These are phyloP conservation scores for Taiozyma sp. DNA, from an alignment of 1,139 yeast species.

Conservation along the genomic window DNA sequence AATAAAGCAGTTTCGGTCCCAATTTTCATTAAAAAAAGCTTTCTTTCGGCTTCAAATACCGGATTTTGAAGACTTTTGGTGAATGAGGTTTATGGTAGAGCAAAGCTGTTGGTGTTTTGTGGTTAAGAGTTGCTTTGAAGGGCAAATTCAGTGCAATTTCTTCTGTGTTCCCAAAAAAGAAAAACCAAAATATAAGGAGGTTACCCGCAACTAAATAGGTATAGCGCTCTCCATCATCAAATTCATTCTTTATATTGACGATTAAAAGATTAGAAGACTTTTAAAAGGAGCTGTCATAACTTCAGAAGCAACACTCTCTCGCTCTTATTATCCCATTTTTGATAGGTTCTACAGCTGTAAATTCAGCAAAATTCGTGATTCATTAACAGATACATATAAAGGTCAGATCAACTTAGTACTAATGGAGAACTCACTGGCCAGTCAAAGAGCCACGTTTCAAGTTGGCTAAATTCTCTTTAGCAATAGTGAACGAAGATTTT, in stretches of 20 bases:
- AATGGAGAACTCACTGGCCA: background rate
- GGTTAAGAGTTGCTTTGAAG: background rate
- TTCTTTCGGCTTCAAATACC: background rate
- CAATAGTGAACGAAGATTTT: slow-evolving; percentile 13
- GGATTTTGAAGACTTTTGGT: background rate
- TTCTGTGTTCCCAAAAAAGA: background rate
- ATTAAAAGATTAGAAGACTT: too few species aligned
- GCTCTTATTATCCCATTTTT: too few species aligned
- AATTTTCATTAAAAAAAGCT: background rate
- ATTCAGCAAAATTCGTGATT: background rate
- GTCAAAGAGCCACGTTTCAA: slow-evolving; percentile 1
- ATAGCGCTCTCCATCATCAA: too few species aligned
- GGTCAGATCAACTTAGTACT: background rate
- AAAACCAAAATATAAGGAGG: background rate
- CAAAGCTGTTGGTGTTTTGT: background rate
- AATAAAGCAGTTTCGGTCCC: background rate
- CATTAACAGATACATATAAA: background rate
- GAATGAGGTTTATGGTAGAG: background rate
- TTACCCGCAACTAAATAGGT: background rate
- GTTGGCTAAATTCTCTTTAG: slow-evolving; percentile 13
- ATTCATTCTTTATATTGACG: too few species aligned
- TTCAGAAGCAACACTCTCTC: background rate
- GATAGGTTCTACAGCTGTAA: background rate
- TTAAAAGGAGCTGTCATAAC: too few species aligned
- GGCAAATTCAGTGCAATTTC: background rate